Evolutionary conservation across 2,329 filamentous ascomycete species (phyloP), one percentile per base, ranked within the genome.

Genomic region (Alternaria consortialis): DNA sequence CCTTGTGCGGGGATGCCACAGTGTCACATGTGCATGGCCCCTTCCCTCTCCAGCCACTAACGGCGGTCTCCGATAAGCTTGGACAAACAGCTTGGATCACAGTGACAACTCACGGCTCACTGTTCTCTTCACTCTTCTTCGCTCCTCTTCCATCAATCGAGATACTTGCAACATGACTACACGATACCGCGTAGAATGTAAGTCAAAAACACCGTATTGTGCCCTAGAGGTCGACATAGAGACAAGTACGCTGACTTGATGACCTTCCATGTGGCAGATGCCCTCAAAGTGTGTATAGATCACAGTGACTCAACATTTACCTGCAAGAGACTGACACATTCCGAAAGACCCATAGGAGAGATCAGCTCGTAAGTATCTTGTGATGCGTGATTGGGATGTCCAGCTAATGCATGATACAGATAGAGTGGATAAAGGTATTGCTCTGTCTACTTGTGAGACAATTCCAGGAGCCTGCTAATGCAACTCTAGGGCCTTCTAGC

Each of bases 381-480:
- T 9, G n/a, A 46, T 31, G 2, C 6, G 34, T 4, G 20, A 34
- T 23, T 31, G 15, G 7, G 34, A 23, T 43, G 20, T 29, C 13
- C 31, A 25, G 57, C 70, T 74, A 57, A 74, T 46, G 32, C 12
- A 40, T 39, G 29, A 23, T 9, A 25, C 8, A 86, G 83, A 87
- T 87, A 60, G 93, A 97, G 90, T 98, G 94, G 94, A 92, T 98
- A 84, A 98, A 99, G 81, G 84, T 85, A 80, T 56, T 8, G 25
- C n/a, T 15, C 13, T 9, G 5, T 20, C 7, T 4, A 34, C 13
- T 29, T n/a, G 31, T 4, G 17, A 11, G 34, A 13, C 25, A 25
- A 40, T 2, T 20, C 27, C 34, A 63, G 39, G 60, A 20, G 23
- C 11, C 23, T 32, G 15, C 34, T 25, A 39, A 61, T 43, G 23